phyloP scores from a whole-genome alignment of 164 flowering plant genomes.

The grape (Vitis vinifera) region DNA sequence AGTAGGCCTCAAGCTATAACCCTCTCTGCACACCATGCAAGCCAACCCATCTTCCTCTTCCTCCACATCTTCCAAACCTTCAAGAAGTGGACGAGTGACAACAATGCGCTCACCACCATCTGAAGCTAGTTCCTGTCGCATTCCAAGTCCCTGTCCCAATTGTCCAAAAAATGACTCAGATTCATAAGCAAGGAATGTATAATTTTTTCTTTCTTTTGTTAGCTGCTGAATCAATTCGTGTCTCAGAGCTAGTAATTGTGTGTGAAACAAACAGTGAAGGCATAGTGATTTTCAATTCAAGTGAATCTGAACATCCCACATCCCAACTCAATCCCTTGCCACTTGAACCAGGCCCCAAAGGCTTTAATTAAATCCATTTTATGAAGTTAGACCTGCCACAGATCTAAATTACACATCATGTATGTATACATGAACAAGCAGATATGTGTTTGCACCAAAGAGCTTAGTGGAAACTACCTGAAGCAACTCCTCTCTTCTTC shows the following conservation, averaged over 20 bases:
- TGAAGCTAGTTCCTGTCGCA: conserved; percentile 77
- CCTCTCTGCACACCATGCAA: conserved; percentile 99
- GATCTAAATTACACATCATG: too few species aligned
- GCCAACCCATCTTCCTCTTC: conserved; percentile 97
- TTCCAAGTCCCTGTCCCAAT: conserved; percentile 72
- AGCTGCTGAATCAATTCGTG: neutral
- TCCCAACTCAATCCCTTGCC: too few species aligned
- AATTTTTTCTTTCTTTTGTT: neutral
- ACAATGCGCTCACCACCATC: conserved; percentile 96
- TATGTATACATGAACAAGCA: too few species aligned
- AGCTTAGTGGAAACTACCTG: conserved; percentile 52
- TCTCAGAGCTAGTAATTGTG: too few species aligned
- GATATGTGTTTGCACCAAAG: neutral
- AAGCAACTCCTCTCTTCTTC: conserved; percentile 76
- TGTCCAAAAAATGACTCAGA: neutral
- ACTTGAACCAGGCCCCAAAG: too few species aligned
- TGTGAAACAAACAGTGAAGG: too few species aligned
- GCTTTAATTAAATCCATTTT: too few species aligned
- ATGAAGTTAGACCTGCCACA: too few species aligned
- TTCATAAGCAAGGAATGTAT: neutral
- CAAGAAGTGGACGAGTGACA: conserved; percentile 72
- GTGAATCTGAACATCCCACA: too few species aligned
- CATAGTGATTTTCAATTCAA: too few species aligned
- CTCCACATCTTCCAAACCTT: conserved; percentile 93
- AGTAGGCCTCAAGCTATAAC: conserved; percentile 86